Base-by-base conservation (phyloP, 2,329 filamentous ascomycete species). In the Xylaria sp. region DNA sequence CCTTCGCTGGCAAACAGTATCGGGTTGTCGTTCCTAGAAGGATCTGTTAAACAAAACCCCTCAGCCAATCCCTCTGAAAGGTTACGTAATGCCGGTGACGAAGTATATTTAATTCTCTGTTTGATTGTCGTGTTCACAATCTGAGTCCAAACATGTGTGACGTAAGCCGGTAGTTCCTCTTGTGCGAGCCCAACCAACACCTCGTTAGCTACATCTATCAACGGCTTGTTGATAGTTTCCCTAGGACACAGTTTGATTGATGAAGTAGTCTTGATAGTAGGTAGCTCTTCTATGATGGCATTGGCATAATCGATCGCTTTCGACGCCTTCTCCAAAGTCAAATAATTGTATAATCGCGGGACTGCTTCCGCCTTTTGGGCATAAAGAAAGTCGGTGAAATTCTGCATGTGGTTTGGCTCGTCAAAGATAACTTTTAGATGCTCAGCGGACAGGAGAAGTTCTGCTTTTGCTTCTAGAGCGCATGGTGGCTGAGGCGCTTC, bases 1-100 rank as follows among this genome's bases (percentile, higher is more conserved):
- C 90, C 90, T 84, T 93, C 90, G 3, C 91, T 93, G 7, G 91
- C 90, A 79, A 94, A 93, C 1, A 94, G 88, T 68, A 94, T 92
- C 0, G 91, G 92, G 75, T 94, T 93, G 70, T 93, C 92, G 1
- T 86, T 83, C 66, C 91, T 83, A 1, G 90, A 91, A 9, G 92
- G 91, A 77, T 94, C 92, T 0, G 91, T 92, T 64, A 94, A 79
- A 76, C 91, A 94, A 73, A 94, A 94, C 0, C 93, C 91, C 76
- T 94, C 91, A 0, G 91, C 92, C 67, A 94, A 78, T 0, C 91
- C 91, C 77, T 94, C 91, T 0, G 90, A 92, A n/a, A 91, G 86
- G 54, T 92, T 89, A 52, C 87, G 84, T 28, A 93, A 81, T 73
- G 91, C 85, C 1, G 86, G 81, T 1, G 91, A 88, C 28, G 93